These are phyloP conservation scores for Coriolopsis trogii DNA, from an alignment of 1,284 basidiomycete species.

Conservation along the genomic window DNA sequence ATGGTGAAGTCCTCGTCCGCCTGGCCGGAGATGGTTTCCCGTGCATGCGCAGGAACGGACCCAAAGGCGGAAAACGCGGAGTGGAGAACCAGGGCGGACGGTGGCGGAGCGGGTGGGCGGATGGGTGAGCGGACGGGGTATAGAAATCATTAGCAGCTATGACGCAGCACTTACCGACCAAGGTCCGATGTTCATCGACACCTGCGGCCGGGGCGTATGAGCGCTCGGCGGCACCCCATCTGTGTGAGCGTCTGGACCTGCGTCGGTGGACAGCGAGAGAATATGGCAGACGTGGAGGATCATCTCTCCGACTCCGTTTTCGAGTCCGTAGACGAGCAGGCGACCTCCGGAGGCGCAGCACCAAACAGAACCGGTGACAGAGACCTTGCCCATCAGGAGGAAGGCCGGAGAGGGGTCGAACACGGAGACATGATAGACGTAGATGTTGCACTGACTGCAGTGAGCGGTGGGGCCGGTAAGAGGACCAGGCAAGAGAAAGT, in stretches of 20 bases:
- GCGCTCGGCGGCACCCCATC: no score
- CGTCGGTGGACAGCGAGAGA: slow-evolving; percentile 1
- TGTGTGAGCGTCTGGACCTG: neutral
- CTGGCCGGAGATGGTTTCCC: no score
- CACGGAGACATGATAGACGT: slow-evolving; percentile 22
- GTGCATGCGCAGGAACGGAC: no score
- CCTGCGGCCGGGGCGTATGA: no score
- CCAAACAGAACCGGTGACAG: slow-evolving; percentile 23
- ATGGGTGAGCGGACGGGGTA: no score
- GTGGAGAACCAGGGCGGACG: neutral
- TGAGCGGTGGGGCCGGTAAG: neutral
- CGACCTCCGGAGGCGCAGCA: slow-evolving; percentile 21
- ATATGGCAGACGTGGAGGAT: slow-evolving; percentile 18
- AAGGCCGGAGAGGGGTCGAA: slow-evolving; percentile 15
- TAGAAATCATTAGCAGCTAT: neutral
- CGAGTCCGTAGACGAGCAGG: slow-evolving; percentile 21
- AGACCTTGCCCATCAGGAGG: slow-evolving; percentile 16
- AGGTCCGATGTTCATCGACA: slow-evolving; percentile 24
- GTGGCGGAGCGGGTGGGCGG: neutral
- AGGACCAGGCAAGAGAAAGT: no score
- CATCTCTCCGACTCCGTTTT: slow-evolving; percentile 20
- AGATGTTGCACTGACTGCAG: slow-evolving; percentile 24
- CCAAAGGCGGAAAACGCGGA: no score
- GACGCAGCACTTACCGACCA: slow-evolving; percentile 22
- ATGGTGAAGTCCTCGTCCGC: slow-evolving; percentile 25